Conservation (phyloP, 2,329 filamentous ascomycete genomes). For the Cladosporium sphaerospermum region DNA sequence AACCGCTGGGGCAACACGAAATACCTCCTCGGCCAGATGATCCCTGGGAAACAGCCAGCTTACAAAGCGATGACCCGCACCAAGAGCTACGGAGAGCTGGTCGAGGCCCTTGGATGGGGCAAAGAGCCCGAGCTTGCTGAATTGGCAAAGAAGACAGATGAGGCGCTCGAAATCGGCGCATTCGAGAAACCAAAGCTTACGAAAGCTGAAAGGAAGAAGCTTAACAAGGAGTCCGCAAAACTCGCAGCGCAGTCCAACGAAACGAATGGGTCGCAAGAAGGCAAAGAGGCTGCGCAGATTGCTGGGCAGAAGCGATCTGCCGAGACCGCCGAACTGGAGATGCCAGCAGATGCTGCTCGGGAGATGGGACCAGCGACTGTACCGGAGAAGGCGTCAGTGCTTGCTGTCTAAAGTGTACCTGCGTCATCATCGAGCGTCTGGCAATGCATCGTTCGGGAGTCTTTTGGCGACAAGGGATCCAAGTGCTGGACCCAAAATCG, state of each 20-base stretch:
- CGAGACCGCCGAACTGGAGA: slow-evolving; percentile 22
- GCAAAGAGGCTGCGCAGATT: slow-evolving; percentile 2
- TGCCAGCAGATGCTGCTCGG: slow-evolving; percentile 21
- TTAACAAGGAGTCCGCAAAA: slow-evolving; percentile 27
- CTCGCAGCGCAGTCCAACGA: slow-evolving; percentile 19
- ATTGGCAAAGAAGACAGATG: slow-evolving; percentile 60
- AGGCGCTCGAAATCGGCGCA: slow-evolving; percentile 49
- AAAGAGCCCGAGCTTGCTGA: slow-evolving; percentile 48
- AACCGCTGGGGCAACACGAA: slow-evolving; percentile 93
- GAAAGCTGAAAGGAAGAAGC: slow-evolving; percentile 41
- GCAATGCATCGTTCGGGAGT: neutral
- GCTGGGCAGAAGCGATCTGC: slow-evolving; percentile 22
- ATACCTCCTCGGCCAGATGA: slow-evolving; percentile 76
- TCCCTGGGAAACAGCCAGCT: slow-evolving; percentile 67
- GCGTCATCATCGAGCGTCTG: neutral
- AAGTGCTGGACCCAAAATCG: slow-evolving; percentile 12
- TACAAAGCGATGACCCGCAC: slow-evolving; percentile 57
- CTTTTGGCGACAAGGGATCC: neutral
- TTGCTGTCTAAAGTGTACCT: slow-evolving; percentile 17
- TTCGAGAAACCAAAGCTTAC: slow-evolving; percentile 44
- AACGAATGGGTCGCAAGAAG: slow-evolving; percentile 15
- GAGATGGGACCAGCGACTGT: slow-evolving; percentile 23
- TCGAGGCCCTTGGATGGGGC: slow-evolving; percentile 58
- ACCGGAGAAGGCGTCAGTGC: slow-evolving; percentile 21
- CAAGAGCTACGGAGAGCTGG: slow-evolving; percentile 66